Base-by-base conservation (phyloP, 345 rosid genomes). In the Dimocarpus longan region DNA sequence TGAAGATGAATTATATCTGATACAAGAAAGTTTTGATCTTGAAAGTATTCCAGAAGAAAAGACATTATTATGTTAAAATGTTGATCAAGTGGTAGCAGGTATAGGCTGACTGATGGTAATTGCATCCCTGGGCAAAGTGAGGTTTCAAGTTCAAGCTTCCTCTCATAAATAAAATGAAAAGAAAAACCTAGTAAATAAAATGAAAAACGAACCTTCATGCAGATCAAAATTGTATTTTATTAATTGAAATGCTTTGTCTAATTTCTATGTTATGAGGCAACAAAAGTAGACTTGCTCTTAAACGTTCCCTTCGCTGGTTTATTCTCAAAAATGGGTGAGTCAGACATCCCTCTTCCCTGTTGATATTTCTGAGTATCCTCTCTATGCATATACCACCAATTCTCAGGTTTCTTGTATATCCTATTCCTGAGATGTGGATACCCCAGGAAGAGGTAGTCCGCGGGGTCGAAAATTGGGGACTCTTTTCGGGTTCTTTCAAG, bases 351-450 rank as follows among this genome's bases (percentile, higher is more conserved):
- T 22, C 63, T 70, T 44, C 70, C 79, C 68, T 78, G 56, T 15
- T 62, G 82, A 63, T 65, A 54, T 67, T 76, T 78, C 72, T 50
- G 56, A 10, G 46, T 13, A 68, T 76, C 76, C 62, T 57, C 72
- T 57, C 80, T 79, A 21, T 65, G 74, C 26, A 73, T 62, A 57
- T 28, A 69, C 86, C 88, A 68, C 15, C 80, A 78, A 24, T 69
- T 79, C 42, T 78, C 84, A 0, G 85, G 78, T 76, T 79, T 84
- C 70, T 39, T 75, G 68, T 12, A 62, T 18, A 83, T 76, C 37
- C 83, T 78, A 60, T 73, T 84, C 85, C 99, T 86, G 67, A 88
- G 21, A 66, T 92, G 97, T 66, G 99, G 99, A 79, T 95, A 95
- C 48, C 98, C 97, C 21, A 80, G 80, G 44, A 86, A 80, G 62